Evolutionary conservation across 441 rosid species (phyloP).

Genomic region (Croton laevigatus): DNA sequence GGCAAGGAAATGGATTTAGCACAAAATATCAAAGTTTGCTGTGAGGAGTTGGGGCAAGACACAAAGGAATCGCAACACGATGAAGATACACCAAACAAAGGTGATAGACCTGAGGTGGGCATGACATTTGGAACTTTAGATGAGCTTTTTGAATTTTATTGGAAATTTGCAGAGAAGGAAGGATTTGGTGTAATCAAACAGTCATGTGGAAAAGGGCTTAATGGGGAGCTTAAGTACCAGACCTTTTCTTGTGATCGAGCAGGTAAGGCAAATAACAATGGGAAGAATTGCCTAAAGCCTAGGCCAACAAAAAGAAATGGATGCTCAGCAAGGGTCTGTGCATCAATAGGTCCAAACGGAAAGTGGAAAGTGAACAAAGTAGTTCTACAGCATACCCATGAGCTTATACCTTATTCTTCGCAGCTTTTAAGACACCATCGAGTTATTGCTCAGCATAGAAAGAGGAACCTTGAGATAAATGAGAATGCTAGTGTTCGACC

Average conservation of each 20-base stretch:
- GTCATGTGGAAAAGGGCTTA: not conserved
- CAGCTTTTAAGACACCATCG: not conserved
- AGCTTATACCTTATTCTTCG: not conserved
- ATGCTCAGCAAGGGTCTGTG: not conserved
- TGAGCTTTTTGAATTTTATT: not conserved
- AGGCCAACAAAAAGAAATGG: constrained; percentile 2
- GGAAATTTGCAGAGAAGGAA: not conserved
- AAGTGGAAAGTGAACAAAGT: not conserved
- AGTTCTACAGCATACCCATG: constrained; percentile 1
- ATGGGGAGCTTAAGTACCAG: not conserved
- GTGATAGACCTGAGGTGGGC: not conserved
- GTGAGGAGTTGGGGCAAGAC: not conserved
- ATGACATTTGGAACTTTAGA: not conserved
- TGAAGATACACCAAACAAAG: not conserved
- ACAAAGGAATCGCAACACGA: not conserved
- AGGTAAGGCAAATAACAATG: not conserved
- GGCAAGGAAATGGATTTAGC: not conserved
- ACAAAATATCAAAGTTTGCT: not conserved
- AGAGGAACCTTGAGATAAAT: constrained; percentile 5
- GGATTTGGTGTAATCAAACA: not conserved
- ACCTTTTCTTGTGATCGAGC: constrained; percentile 5
- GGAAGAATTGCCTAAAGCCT: not conserved
- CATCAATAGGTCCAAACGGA: not conserved
- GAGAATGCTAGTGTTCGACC: not conserved
- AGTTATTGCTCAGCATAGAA: not conserved